Percentiles rank a stretch among this genome's conserved stretches.
These are phyloP conservation scores for Chrysosporium keratinophilum DNA, from an alignment of 2,329 filamentous ascomycete genomes.

Conservation along the genomic window DNA sequence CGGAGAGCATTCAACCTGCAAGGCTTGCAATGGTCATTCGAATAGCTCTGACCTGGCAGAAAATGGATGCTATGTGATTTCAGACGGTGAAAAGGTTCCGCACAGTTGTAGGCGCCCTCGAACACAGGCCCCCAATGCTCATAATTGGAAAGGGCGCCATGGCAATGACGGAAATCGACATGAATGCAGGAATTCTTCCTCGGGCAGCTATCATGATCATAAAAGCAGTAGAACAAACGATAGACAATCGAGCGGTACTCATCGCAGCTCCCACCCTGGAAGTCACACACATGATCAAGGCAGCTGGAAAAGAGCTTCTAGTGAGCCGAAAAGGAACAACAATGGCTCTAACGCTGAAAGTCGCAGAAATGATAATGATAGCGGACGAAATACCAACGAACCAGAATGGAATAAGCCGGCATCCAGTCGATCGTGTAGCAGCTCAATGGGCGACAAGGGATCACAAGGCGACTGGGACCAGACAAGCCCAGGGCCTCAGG, in stretches of 20 bases:
- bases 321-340: not conserved
- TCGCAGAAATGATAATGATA: no score
- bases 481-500: not conserved
- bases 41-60: not conserved
- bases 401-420: no score
- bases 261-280: not conserved
- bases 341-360: not conserved
- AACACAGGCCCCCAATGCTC: conserved; percentile 2
- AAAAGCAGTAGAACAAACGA: not conserved
- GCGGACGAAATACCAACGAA: no score
- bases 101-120: conserved; percentile 2
- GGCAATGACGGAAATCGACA: not conserved
- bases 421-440: not conserved
- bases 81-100: conserved; percentile 14
- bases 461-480: not conserved
- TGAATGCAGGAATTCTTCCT: not conserved
- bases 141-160: not conserved
- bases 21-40: not conserved
- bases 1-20: conserved; percentile 4
- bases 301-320: not conserved
- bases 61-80: conserved; percentile 17
- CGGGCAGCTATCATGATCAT: not conserved
- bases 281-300: not conserved
- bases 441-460: not conserved
- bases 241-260: not conserved